Evolutionary conservation across 2,329 filamentous ascomycete species (phyloP).

Genomic region (Pseudocercospora eumusae): DNA sequence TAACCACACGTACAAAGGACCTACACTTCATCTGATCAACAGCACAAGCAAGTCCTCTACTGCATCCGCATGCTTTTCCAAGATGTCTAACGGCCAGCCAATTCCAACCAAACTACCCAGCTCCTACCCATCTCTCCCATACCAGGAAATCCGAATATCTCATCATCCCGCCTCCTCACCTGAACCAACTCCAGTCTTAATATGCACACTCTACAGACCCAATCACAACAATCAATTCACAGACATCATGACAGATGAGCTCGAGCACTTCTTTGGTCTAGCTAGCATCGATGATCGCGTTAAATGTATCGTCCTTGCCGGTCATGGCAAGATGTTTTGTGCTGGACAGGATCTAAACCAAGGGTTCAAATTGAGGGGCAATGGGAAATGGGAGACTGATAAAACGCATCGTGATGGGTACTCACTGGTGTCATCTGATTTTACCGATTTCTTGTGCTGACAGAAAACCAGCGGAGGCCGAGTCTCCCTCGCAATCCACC

Average conservation of each 20-base stretch:
- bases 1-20: not conserved
- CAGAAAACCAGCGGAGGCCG: too few relatives aligned
- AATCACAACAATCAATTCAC: conserved; percentile 29
- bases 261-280: conserved; percentile 28
- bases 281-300: conserved; percentile 29
- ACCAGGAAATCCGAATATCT: conserved; percentile 27
- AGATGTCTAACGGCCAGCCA: not conserved
- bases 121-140: conserved; percentile 9
- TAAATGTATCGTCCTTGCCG: conserved; percentile 25
- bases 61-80: not conserved
- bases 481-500: conserved; percentile 27
- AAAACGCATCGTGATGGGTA: conserved; percentile 31
- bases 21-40: not conserved
- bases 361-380: conserved; percentile 25
- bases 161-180: conserved; percentile 26
- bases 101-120: not conserved
- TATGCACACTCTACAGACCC: conserved; percentile 26
- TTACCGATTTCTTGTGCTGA: too few relatives aligned
- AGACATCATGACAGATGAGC: conserved; percentile 30
- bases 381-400: conserved; percentile 28
- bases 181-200: conserved; percentile 24
- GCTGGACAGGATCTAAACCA: conserved; percentile 30
- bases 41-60: not conserved
- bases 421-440: too few relatives aligned
- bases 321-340: conserved; percentile 29